Conservation (phyloP, 2,329 filamentous ascomycete genomes). For the Fusarium siculi region DNA sequence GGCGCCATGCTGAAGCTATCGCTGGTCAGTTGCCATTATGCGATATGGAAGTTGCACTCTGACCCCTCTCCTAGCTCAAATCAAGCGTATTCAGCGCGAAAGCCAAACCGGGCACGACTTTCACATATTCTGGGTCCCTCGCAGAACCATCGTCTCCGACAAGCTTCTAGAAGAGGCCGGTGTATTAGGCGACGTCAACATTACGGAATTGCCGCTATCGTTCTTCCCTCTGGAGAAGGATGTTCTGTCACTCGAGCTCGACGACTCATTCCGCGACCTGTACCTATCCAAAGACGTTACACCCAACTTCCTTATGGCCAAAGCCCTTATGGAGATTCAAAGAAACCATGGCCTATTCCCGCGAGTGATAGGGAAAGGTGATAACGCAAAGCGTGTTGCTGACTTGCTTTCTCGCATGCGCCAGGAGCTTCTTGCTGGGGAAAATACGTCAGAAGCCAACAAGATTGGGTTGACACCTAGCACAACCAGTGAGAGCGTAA, state of each 20-base stretch:
- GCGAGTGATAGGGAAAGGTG: slow-evolving; percentile 92
- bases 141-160: slow-evolving; percentile 90
- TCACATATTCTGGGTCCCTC: slow-evolving; percentile 94
- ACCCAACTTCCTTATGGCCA: slow-evolving; percentile 87
- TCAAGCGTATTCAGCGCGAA: slow-evolving; percentile 87
- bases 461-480: slow-evolving; percentile 83
- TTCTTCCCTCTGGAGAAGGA: slow-evolving; percentile 95
- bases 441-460: slow-evolving; percentile 71
- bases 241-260: slow-evolving; percentile 88
- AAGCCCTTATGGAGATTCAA: slow-evolving; percentile 94
- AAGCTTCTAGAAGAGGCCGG: slow-evolving; percentile 92
- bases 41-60: slow-evolving; percentile 1
- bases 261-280: slow-evolving; percentile 86
- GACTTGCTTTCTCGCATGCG: slow-evolving; percentile 92
- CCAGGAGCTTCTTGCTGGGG: slow-evolving; percentile 84
- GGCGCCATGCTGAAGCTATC: slow-evolving; percentile 83
- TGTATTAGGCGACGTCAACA: slow-evolving; percentile 90
- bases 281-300: slow-evolving; percentile 93
- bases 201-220: slow-evolving; percentile 85
- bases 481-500: slow-evolving; percentile 86
- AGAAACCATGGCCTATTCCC: slow-evolving; percentile 93
- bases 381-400: slow-evolving; percentile 88
- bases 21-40: slow-evolving; percentile 72
- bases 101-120: slow-evolving; percentile 94
- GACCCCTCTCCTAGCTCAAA: slow-evolving; percentile 76